Percentiles rank a stretch among this genome's conserved stretches.
Evolutionary conservation across 352 stramenopile genomes (phyloP).

Genomic region (Phytophthora hibernalis): DNA sequence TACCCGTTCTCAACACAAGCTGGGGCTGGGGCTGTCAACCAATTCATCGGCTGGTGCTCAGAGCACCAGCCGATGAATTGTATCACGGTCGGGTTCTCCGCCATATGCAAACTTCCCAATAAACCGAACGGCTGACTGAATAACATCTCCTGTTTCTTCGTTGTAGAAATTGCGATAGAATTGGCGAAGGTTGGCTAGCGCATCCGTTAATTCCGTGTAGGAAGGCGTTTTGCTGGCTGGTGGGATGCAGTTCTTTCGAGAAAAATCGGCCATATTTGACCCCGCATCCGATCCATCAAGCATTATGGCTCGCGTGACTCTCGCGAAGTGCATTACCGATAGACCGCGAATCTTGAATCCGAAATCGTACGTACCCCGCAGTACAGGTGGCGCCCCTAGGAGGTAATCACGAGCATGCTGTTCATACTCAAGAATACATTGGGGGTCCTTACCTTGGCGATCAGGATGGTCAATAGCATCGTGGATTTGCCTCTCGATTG

Average conservation of each 20-base stretch:
- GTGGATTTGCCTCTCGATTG: background rate
- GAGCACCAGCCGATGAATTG: background rate
- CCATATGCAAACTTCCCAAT: background rate
- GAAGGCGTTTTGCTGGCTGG: background rate
- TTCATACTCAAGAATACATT: conserved; percentile 8
- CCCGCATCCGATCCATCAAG: background rate
- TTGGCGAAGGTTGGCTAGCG: background rate
- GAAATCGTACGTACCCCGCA: conserved; percentile 5
- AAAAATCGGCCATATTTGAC: conserved; percentile 13
- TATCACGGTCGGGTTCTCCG: background rate
- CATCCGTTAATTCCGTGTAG: background rate
- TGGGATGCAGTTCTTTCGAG: conserved; percentile 1
- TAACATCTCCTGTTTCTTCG: background rate
- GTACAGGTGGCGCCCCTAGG: background rate
- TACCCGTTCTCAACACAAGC: background rate
- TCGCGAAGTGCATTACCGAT: conserved; percentile 2
- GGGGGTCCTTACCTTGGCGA: conserved; percentile 1
- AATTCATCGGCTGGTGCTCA: too few relatives aligned
- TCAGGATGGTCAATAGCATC: background rate
- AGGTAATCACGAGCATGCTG: background rate
- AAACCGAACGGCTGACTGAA: background rate
- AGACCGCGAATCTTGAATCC: background rate
- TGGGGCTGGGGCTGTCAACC: background rate
- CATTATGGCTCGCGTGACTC: background rate
- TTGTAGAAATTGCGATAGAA: conserved; percentile 9